Evolutionary conservation across 345 rosid genomes (phyloP), one percentile per base, ranked within the genome.

Genomic region (Aquilaria malaccensis): DNA sequence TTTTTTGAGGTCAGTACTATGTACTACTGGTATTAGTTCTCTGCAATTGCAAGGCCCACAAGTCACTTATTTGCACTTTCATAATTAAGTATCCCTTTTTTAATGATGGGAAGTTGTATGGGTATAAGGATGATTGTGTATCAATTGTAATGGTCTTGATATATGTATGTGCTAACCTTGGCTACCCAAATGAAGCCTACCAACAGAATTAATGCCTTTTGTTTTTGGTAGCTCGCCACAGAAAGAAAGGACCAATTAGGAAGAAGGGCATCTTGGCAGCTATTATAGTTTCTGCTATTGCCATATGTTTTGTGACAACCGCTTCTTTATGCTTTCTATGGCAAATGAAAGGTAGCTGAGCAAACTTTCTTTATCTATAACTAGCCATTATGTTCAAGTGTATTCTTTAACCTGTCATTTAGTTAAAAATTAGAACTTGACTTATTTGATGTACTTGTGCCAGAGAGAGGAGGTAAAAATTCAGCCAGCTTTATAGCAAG

Each of bases 391-490:
- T 22, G 22, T 22, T 22, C 48, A 3, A 55, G 14, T 37, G 33
- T 22, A 32, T 53, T 52, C 6, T 9, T 55, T 60, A 15, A 10
- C 37, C 55, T 30, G 54, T 13, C n/a, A 13, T 30, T 0, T 52
- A 22, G 33, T 46, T n/a, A 22, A 10, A 45, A 10, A 13, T 22
- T 9, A 33, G 50, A 4, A 15, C 3, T 52, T 52, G 50, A n/a
- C 10, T 43, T 50, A 51, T 50, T 62, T 49, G 30, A 14, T 33
- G 48, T 58, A 47, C 55, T 45, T 51, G 30, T 30, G 33, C 30
- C 77, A 72, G 83, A 33, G 63, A 65, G 37, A 67, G 61, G n/a
- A 9, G 69, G 59, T n/a, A 65, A 45, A 58, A 2, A 55, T 59
- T 0, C 45, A 14, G 54, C 61, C 41, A 48, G 50, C 37, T 66